Percentiles rank a stretch among this genome's conserved stretches.
These are phyloP conservation scores for Leccinum insolens DNA, from an alignment of 1,284 basidiomycete genomes.

Conservation along the genomic window DNA sequence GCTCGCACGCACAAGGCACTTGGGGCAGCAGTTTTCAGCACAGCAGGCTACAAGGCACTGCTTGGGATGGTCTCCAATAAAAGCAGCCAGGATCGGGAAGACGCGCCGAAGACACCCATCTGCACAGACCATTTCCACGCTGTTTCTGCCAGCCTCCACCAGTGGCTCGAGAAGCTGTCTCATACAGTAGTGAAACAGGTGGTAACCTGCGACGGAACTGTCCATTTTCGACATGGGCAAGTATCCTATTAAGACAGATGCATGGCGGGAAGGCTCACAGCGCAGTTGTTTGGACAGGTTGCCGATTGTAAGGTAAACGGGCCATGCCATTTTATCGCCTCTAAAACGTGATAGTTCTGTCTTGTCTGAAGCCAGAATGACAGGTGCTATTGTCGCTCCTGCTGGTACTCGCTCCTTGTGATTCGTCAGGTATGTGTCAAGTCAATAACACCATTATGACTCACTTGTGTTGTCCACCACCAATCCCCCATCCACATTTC, in stretches of 20 bases:
- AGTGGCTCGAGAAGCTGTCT: neutral
- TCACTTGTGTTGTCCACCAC: no score
- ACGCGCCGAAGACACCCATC: neutral
- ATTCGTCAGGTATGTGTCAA: neutral
- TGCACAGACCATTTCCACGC: neutral
- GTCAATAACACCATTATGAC: no score
- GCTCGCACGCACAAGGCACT: constrained; percentile 5
- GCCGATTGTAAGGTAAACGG: neutral
- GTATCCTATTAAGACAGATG: neutral
- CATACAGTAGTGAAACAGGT: neutral
- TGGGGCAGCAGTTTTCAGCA: constrained; percentile 21
- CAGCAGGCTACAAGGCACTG: constrained; percentile 21
- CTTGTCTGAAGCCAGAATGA: neutral
- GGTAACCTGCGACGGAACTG: neutral
- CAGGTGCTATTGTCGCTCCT: neutral
- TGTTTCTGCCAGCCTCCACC: neutral
- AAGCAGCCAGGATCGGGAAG: constrained; percentile 22
- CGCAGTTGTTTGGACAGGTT: neutral
- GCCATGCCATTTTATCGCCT: neutral
- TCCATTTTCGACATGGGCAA: no score
- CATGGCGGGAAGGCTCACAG: neutral
- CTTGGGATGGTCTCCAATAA: neutral
- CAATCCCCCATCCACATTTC: no score
- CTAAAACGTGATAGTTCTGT: neutral
- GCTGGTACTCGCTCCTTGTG: neutral